These are phyloP conservation scores for Powellomyces hirtus DNA, from an alignment of 192 early-diverging fungal species.

Conservation along the genomic window DNA sequence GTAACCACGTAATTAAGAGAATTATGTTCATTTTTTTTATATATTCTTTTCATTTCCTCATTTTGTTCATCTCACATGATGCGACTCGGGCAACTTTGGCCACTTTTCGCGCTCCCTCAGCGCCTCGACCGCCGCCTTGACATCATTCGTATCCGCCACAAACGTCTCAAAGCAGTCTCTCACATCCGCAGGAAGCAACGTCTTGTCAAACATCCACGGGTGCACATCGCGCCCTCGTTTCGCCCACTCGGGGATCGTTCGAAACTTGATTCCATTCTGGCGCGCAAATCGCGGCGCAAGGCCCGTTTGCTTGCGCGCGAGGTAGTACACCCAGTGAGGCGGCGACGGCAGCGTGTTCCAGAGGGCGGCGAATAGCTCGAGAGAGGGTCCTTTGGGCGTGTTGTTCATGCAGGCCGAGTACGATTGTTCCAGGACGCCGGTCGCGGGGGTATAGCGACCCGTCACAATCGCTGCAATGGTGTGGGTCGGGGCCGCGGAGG, in stretches of 20 bases:
- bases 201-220: background rate
- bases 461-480: background rate
- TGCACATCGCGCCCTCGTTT: background rate
- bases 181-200: background rate
- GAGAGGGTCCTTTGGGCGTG: background rate
- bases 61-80: no score
- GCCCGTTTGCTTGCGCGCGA: background rate
- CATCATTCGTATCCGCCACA: background rate
- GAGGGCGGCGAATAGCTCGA: background rate
- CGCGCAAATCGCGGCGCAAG: background rate
- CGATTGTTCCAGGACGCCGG: background rate
- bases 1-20: no score
- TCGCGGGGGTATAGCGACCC: background rate
- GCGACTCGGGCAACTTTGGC: no score
- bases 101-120: no score
- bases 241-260: background rate
- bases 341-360: background rate
- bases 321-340: background rate
- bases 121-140: background rate
- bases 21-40: no score
- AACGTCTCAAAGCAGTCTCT: background rate
- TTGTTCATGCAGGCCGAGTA: background rate
- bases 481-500: background rate
- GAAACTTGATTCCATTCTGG: constrained; percentile 3
- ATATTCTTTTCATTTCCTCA: no score